These are phyloP conservation scores for Fraxinus latifolia DNA, from an alignment of 305 asterid species.

Conservation along the genomic window DNA sequence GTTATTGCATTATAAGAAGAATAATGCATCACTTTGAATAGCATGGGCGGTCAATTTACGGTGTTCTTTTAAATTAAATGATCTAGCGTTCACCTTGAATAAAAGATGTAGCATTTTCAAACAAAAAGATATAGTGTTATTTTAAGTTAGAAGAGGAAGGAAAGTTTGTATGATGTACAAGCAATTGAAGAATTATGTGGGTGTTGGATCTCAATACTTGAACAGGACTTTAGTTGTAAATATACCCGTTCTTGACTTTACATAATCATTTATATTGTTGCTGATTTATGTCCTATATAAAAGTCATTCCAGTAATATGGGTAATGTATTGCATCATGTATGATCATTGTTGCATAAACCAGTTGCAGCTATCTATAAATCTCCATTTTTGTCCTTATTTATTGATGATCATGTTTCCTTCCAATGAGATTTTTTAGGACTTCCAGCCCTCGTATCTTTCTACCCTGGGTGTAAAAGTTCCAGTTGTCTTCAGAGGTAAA, in stretches of 20 bases:
- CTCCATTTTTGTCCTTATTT: conserved; percentile 1
- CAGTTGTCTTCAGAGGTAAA: conserved; percentile 70
- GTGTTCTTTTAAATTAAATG: not conserved
- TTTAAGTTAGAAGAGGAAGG: not conserved
- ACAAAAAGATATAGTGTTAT: not conserved
- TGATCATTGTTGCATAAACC: not conserved
- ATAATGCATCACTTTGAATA: not conserved
- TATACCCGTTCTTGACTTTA: not conserved
- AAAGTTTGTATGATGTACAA: not conserved
- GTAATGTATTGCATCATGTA: not conserved
- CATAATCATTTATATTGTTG: conserved; percentile 4
- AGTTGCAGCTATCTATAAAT: conserved; percentile 1
- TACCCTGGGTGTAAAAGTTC: conserved; percentile 87
- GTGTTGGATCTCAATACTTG: not conserved
- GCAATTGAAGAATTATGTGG: conserved; percentile 4
- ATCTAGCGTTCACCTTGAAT: not conserved
- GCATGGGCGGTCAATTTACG: not conserved
- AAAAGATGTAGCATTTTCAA: not conserved
- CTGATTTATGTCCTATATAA: conserved; percentile 4
- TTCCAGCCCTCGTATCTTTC: conserved; percentile 77
- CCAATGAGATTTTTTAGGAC: conserved; percentile 44
- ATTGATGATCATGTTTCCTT: conserved; percentile 8
- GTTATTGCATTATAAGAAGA: conserved; percentile 7
- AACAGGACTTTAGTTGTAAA: not conserved
- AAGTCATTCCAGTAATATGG: conserved; percentile 11